A percentile compares a stretch with the other conserved stretches of the same genome.
These are phyloP conservation scores for Thinopyrum obtusiflorum DNA, from an alignment of 202 grass and related monocot species.

Conservation along the genomic window DNA sequence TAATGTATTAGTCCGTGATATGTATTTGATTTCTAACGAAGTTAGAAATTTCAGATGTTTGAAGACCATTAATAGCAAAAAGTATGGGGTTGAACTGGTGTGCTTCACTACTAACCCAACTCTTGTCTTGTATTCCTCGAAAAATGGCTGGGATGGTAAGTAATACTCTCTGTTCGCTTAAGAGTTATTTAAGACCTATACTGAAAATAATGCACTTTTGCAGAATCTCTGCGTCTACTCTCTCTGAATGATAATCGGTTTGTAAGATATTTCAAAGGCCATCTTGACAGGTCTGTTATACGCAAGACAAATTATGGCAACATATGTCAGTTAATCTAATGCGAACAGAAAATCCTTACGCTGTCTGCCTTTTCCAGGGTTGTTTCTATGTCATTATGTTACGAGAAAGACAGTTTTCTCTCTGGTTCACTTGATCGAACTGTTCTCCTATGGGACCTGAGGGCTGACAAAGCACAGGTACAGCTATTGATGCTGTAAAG, in stretches of 20 bases:
- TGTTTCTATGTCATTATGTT: constrained; percentile 79
- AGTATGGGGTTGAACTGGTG: constrained; percentile 94
- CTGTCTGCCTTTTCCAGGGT: constrained; percentile 54
- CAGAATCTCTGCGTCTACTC: constrained; percentile 94
- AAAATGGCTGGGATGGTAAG: constrained; percentile 99
- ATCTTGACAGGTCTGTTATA: constrained; percentile 74
- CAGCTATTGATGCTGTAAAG: background rate
- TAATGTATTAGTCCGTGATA: background rate
- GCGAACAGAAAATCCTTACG: constrained; percentile 11
- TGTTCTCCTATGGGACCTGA: constrained; percentile 85
- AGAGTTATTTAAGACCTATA: constrained; percentile 1
- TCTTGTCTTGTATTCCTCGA: constrained; percentile 89
- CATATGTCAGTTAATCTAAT: constrained; percentile 21
- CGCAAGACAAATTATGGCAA: constrained; percentile 1
- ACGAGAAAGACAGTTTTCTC: constrained; percentile 72
- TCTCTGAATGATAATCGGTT: constrained; percentile 94
- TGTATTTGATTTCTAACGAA: constrained; percentile 27
- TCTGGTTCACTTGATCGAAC: constrained; percentile 95
- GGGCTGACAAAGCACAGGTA: constrained; percentile 92
- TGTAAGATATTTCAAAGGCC: constrained; percentile 97
- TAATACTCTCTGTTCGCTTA: background rate
- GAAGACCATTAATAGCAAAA: constrained; percentile 99
- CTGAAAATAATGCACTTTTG: constrained; percentile 35
- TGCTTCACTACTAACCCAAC: constrained; percentile 87
- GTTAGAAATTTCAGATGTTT: constrained; percentile 59